Conservation (phyloP, 331 rosid species). For the Rhamnella rubrinervis region DNA sequence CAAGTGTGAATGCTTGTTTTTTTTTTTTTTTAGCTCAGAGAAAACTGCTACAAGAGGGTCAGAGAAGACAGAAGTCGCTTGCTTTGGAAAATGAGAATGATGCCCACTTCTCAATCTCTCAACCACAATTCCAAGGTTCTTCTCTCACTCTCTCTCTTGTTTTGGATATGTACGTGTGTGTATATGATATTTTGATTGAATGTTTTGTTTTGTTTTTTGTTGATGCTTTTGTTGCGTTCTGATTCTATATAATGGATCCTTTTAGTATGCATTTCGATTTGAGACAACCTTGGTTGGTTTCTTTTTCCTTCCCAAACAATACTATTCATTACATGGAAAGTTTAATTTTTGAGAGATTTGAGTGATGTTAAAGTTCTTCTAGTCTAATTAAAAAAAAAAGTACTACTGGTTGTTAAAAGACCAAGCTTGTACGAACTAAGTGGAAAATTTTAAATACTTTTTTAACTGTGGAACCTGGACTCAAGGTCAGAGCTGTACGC, state of each 20-base stretch:
- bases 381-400: too few species aligned
- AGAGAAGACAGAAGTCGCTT: conserved; percentile 68
- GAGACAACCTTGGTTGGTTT: background rate
- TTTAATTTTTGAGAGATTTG: too few species aligned
- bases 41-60: conserved; percentile 70
- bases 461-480: too few species aligned
- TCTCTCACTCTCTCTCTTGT: background rate
- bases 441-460: too few species aligned
- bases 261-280: background rate
- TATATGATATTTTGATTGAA: background rate
- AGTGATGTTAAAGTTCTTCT: too few species aligned
- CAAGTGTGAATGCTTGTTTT: background rate
- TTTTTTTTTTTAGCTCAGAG: conserved; percentile 46
- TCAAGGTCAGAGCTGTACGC: too few species aligned
- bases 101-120: conserved; percentile 30
- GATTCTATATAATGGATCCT: background rate
- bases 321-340: too few species aligned
- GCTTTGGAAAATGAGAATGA: conserved; percentile 68
- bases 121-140: conserved; percentile 36
- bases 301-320: too few species aligned
- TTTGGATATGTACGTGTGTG: background rate
- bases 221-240: background rate
- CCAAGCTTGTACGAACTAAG: too few species aligned
- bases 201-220: background rate
- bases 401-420: too few species aligned